phyloP scores from a whole-genome alignment of 768 basidiomycete species.

The Auriscalpium vulgare region DNA sequence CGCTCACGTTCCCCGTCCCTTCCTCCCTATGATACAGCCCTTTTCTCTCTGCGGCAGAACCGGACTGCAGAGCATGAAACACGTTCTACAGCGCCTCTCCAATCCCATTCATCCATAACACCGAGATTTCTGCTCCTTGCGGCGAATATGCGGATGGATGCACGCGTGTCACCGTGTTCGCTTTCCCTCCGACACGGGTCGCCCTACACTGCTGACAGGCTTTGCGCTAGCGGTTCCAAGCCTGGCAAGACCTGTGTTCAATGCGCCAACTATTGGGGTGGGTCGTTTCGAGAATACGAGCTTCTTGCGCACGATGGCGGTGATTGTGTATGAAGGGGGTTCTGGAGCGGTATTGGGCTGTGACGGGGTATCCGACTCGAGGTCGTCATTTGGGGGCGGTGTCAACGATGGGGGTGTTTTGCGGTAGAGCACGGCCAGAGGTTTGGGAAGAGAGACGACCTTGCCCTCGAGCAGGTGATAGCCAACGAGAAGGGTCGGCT shows the following conservation, averaged over 20 bases:
- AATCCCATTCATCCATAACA: too few relatives aligned
- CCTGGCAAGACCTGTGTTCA: background rate
- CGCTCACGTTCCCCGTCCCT: too few relatives aligned
- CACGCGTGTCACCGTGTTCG: too few relatives aligned
- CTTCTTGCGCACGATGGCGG: slow-evolving; percentile 72
- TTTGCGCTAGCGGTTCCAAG: background rate
- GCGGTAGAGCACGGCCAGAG: slow-evolving; percentile 68
- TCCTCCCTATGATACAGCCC: too few relatives aligned
- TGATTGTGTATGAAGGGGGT: slow-evolving; percentile 27
- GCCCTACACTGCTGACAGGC: background rate
- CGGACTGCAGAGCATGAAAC: too few relatives aligned
- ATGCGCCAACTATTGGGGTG: slow-evolving; percentile 50
- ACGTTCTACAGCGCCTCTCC: too few relatives aligned
- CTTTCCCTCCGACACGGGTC: too few relatives aligned
- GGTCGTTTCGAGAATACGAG: slow-evolving; percentile 79
- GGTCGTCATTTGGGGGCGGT: slow-evolving; percentile 9
- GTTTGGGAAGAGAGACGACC: slow-evolving; percentile 66
- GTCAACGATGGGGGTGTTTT: background rate
- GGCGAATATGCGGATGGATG: too few relatives aligned
- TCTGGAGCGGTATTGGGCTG: slow-evolving; percentile 13
- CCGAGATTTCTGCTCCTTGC: too few relatives aligned
- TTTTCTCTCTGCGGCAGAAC: too few relatives aligned
- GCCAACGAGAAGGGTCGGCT: slow-evolving; percentile 74
- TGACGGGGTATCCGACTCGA: slow-evolving; percentile 17
- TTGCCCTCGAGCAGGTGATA: slow-evolving; percentile 90